Base-by-base conservation (phyloP, 2,329 filamentous ascomycete genomes). In the Leptodontidium sp. region DNA sequence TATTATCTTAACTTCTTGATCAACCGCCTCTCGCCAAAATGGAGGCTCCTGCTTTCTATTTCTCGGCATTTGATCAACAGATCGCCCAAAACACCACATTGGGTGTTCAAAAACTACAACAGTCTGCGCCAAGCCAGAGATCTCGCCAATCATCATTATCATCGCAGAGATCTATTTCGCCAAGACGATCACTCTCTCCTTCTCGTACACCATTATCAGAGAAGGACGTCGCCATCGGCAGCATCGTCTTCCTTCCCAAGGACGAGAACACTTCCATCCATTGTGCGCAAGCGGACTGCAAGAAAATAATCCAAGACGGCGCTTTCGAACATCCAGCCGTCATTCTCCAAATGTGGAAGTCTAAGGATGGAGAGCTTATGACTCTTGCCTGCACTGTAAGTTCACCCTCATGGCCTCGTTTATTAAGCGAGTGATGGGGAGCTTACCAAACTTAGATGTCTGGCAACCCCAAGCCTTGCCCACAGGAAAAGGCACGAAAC, bases 301-400 rank as follows among this genome's bases (percentile, higher is more conserved):
- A 49, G 8, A 57, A 58, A 14, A 32, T 6, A 12, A 58, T 68
- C 15, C 40, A 59, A 0, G 21, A 59, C 4, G 32, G 29, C 4
- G 61, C 47, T n/a, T 52, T 55, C 52, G 57, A 61, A 9, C 66
- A 68, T 40, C 66, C 66, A 1, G 61, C 43, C 7, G 50, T 68
- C 21, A 29, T 68, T 26, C 66, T 68, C 9, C 21, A 59, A 4
- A 64, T 64, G 8, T 62, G 52, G 52, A 47, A 50, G 2, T 21
- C 59, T 2, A 32, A 58, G 21, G 61, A 26, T 32, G 52, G 66
- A 24, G 61, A 64, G 14, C 11, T 64, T 29, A 67, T 55, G 59
- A 55, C 65, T 14, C 29, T 63, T 6, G 35, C 43, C 12, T 64
- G 59, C 15, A 63, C 17, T 29, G 59, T 64, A 63, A 59, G 64